Evolutionary conservation across 495 filamentous ascomycete genomes (phyloP).

Genomic region (Entonaema liquescens): DNA sequence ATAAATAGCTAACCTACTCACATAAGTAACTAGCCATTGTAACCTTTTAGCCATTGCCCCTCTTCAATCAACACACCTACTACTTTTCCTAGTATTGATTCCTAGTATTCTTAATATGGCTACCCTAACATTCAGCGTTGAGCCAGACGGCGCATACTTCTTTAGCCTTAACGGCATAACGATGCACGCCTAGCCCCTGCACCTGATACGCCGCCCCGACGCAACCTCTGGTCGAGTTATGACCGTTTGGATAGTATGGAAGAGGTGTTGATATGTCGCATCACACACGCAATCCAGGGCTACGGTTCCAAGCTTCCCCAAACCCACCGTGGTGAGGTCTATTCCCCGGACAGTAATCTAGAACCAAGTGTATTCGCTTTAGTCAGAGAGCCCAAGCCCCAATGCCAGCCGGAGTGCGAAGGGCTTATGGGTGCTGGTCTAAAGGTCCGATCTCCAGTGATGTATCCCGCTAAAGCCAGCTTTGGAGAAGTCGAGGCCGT

Average conservation of each 20-base stretch:
- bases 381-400: too few relatives aligned
- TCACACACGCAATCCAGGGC: neutral
- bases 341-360: neutral
- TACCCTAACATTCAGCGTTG: slow-evolving; percentile 6
- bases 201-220: neutral
- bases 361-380: too few relatives aligned
- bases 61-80: too few relatives aligned
- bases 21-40: too few relatives aligned
- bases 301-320: slow-evolving; percentile 3
- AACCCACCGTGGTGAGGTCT: neutral
- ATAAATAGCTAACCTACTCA: too few relatives aligned
- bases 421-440: neutral
- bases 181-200: neutral
- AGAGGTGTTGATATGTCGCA: neutral
- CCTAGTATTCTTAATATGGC: too few relatives aligned
- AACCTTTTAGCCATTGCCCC: too few relatives aligned
- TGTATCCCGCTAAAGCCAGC: slow-evolving; percentile 1
- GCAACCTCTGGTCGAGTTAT: neutral
- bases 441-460: slow-evolving; percentile 8
- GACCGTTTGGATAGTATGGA: neutral
- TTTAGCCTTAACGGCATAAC: neutral
- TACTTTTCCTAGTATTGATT: too few relatives aligned
- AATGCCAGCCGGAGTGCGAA: neutral
- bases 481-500: slow-evolving; percentile 21
- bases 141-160: slow-evolving; percentile 19